Conservation (phyloP, 2,329 filamentous ascomycete genomes). For the Colletotrichum noveboracense region DNA sequence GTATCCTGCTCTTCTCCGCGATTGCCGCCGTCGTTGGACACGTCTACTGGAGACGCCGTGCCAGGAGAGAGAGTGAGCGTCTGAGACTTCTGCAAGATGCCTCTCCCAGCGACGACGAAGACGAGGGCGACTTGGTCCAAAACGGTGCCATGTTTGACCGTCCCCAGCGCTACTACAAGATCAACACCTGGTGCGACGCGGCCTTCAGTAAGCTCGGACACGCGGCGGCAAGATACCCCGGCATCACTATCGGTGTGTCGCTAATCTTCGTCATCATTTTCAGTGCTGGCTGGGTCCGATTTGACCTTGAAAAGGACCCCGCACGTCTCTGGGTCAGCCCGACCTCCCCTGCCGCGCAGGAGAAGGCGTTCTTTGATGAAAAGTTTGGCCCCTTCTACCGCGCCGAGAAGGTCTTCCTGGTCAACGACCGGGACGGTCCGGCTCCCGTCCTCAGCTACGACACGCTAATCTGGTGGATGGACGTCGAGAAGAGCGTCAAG, state of each 20-base stretch:
- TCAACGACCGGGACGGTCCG: conserved; percentile 80
- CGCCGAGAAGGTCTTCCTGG: conserved; percentile 89
- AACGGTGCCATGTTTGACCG: conserved; percentile 79
- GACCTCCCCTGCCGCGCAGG: conserved; percentile 84
- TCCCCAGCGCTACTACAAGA: conserved; percentile 77
- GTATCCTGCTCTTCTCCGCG: conserved; percentile 72
- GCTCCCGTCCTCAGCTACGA: conserved; percentile 88
- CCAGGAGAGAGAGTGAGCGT: conserved; percentile 77
- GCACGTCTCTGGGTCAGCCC: conserved; percentile 97
- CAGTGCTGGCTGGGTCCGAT: conserved; percentile 86
- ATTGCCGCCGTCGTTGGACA: conserved; percentile 73
- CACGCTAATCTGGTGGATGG: conserved; percentile 92
- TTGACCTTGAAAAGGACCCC: conserved; percentile 88
- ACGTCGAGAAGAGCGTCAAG: conserved; percentile 79
- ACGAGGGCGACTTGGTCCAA: conserved; percentile 85
- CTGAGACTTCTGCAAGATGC: conserved; percentile 88
- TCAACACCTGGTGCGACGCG: conserved; percentile 83
- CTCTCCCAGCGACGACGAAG: conserved; percentile 87
- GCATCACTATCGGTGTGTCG: conserved; percentile 78
- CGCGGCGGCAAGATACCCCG: conserved; percentile 81
- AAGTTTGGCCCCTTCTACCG: conserved; percentile 97
- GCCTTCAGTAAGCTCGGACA: conserved; percentile 83
- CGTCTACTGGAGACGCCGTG: conserved; percentile 76
- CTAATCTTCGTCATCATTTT: conserved; percentile 78
- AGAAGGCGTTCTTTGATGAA: conserved; percentile 91